Evolutionary conservation across 1,284 basidiomycete species (phyloP).

Genomic region (Rhodotorula sp.): DNA sequence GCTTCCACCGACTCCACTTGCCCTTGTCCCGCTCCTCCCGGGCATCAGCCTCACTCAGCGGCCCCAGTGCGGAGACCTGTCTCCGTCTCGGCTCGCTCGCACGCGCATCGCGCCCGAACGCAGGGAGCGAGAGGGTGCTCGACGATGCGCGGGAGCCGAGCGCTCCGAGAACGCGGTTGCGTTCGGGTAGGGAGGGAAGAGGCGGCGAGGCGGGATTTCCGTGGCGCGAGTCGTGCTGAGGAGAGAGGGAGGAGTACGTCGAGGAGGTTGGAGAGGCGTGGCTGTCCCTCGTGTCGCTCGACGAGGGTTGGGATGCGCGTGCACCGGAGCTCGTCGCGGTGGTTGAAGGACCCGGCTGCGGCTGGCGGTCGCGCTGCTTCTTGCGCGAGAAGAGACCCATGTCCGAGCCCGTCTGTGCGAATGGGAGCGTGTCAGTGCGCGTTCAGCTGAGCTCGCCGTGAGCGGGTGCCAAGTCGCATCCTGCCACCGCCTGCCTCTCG

Average conservation of each 20-base stretch:
- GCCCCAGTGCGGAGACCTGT: slow-evolving; percentile 6
- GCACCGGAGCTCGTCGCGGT: background rate
- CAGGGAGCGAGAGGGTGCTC: slow-evolving; percentile 19
- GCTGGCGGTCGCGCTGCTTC: slow-evolving; percentile 17
- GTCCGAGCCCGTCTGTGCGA: background rate
- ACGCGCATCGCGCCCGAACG: background rate
- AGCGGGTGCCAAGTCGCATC: too few relatives aligned
- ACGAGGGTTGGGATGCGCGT: background rate
- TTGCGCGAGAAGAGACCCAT: slow-evolving; percentile 30
- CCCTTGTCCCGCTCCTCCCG: background rate
- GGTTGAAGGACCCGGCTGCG: background rate
- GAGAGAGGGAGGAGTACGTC: background rate
- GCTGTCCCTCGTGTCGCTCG: background rate
- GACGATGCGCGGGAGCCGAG: background rate
- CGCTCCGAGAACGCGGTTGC: slow-evolving; percentile 9
- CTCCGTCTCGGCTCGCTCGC: background rate
- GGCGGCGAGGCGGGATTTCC: background rate
- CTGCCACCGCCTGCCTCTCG: too few relatives aligned
- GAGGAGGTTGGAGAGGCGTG: background rate
- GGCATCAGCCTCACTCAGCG: background rate
- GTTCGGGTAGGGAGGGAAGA: background rate
- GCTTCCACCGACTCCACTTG: slow-evolving; percentile 23
- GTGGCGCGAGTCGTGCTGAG: background rate
- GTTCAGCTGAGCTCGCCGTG: too few relatives aligned
- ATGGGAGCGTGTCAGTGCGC: background rate